These are phyloP conservation scores for Colletotrichum godetiae DNA, from an alignment of 2,329 filamentous ascomycete species.

Conservation along the genomic window DNA sequence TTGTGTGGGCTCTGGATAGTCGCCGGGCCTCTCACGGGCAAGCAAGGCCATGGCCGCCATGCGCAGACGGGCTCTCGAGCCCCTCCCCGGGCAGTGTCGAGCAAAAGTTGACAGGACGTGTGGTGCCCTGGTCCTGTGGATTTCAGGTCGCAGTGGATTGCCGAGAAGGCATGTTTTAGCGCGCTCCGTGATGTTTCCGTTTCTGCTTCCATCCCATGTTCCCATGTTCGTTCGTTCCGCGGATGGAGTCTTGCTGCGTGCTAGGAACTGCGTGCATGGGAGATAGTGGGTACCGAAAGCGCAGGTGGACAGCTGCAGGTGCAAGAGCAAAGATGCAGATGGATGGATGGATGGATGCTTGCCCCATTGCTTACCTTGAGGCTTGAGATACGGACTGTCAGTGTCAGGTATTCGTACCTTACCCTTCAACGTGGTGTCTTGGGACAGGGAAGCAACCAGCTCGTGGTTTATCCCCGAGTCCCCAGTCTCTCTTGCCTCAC, in stretches of 20 bases:
- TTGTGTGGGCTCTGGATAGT: conserved; percentile 5
- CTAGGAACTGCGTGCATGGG: background rate
- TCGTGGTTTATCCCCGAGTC: conserved; percentile 3
- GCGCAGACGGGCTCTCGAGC: conserved; percentile 17
- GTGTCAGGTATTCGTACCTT: too few species aligned
- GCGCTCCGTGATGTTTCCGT: conserved; percentile 28
- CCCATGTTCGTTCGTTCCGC: background rate
- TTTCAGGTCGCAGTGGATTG: conserved; percentile 29
- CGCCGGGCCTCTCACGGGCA: conserved; percentile 1
- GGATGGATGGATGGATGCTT: background rate
- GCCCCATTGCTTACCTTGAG: too few species aligned
- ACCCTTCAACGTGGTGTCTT: too few species aligned
- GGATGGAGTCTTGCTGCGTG: background rate
- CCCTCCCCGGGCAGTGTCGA: background rate
- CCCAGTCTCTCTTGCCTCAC: background rate
- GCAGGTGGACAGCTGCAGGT: conserved; percentile 25
- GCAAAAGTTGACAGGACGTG: conserved; percentile 10
- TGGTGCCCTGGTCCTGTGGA: conserved; percentile 5
- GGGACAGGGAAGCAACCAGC: conserved; percentile 5
- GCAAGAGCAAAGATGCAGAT: conserved; percentile 2
- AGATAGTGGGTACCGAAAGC: background rate
- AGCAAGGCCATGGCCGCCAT: background rate
- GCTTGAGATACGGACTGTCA: too few species aligned
- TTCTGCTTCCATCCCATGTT: background rate
- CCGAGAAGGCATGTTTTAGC: conserved; percentile 32